Evolutionary conservation across 192 early-diverging fungal genomes (phyloP).

Genomic region (Backusella psychrophila): DNA sequence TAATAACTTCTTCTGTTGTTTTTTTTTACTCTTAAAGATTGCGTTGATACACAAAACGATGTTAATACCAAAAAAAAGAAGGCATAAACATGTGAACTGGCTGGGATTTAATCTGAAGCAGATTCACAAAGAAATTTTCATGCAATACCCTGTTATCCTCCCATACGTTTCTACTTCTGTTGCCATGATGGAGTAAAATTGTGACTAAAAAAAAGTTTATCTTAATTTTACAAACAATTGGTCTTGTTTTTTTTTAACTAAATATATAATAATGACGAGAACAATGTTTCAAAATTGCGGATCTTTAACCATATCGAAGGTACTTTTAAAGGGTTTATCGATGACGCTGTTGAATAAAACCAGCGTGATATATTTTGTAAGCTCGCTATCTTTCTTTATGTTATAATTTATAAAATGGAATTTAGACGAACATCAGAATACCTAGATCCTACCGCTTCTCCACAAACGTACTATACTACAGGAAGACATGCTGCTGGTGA

Average conservation of each 20-base stretch:
- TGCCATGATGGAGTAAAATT: not conserved
- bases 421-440: not conserved
- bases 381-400: not conserved
- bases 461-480: slow-evolving; percentile 34
- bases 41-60: not conserved
- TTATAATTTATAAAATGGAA: not conserved
- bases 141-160: not conserved
- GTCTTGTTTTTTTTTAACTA: not conserved
- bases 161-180: not conserved
- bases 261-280: not conserved
- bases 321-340: not conserved
- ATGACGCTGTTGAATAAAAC: not conserved
- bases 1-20: not conserved
- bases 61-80: not conserved
- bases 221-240: not conserved
- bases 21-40: not conserved
- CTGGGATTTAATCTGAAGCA: not conserved
- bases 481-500: slow-evolving; percentile 18
- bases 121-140: not conserved
- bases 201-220: not conserved
- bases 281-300: not conserved
- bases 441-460: slow-evolving; percentile 22
- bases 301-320: not conserved
- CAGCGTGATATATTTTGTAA: not conserved
- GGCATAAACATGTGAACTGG: not conserved